Conservation (phyloP, 2,329 filamentous ascomycete species). For the Lizonia empirigonia region DNA sequence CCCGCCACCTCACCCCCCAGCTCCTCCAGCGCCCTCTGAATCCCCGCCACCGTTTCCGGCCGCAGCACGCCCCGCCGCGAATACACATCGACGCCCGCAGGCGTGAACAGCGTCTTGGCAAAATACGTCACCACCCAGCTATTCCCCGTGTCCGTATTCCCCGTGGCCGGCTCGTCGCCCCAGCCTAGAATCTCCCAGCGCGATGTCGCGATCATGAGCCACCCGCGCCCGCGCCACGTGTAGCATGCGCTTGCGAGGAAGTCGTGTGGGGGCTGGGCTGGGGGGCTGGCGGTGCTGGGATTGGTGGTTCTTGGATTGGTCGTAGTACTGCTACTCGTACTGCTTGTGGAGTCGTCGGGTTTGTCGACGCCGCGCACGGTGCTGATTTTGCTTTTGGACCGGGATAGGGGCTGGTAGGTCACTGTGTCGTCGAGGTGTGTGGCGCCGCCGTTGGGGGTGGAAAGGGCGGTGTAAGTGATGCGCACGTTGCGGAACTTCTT, state of each 20-base stretch:
- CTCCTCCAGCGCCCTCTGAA: constrained; percentile 61
- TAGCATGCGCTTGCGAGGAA: no score
- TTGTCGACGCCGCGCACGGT: constrained; percentile 70
- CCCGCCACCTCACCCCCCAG: constrained; percentile 60
- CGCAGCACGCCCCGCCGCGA: constrained; percentile 64
- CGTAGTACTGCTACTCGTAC: no score
- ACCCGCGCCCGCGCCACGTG: constrained; percentile 78
- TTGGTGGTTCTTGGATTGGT: no score
- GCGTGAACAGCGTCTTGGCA: constrained; percentile 80
- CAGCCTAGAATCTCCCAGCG: constrained; percentile 85
- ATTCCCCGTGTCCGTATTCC: constrained; percentile 54
- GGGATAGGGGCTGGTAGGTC: constrained; percentile 65
- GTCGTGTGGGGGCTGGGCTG: no score
- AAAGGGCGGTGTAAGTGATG: constrained; percentile 69
- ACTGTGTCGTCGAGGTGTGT: constrained; percentile 71
- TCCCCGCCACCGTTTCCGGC: constrained; percentile 60
- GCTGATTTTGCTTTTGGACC: constrained; percentile 59
- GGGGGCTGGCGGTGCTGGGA: no score
- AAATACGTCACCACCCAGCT: constrained; percentile 84
- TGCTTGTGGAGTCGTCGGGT: no score
- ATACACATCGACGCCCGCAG: constrained; percentile 81
- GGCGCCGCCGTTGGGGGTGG: constrained; percentile 26
- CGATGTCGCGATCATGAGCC: constrained; percentile 71
- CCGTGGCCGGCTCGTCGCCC: constrained; percentile 61
- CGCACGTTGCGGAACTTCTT: constrained; percentile 76